phyloP scores from a whole-genome alignment of 1,284 basidiomycete genomes.

The Inonotus hispidus region DNA sequence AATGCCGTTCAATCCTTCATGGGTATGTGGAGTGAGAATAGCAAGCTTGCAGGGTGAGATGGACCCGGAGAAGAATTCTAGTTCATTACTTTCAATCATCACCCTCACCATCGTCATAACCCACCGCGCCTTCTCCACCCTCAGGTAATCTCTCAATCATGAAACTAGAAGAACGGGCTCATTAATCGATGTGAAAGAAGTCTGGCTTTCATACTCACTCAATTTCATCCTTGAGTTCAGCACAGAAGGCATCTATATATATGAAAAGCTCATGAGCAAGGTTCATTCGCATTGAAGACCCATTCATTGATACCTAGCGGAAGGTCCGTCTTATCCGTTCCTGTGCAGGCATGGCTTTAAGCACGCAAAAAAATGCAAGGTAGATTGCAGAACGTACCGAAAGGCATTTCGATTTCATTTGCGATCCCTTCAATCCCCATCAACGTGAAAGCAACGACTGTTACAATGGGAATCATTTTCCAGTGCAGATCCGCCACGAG shows the following conservation, averaged over 20 bases:
- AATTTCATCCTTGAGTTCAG: constrained; percentile 80
- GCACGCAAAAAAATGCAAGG: neutral
- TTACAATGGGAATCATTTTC: constrained; percentile 79
- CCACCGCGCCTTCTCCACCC: constrained; percentile 59
- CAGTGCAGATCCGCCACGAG: constrained; percentile 75
- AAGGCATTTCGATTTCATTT: constrained; percentile 88
- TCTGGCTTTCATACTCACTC: constrained; percentile 45
- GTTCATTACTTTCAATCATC: constrained; percentile 48
- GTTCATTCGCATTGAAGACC: neutral
- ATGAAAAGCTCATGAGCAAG: constrained; percentile 21
- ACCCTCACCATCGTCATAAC: constrained; percentile 70
- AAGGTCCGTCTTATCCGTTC: constrained; percentile 57
- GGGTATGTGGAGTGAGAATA: neutral
- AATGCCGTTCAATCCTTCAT: neutral
- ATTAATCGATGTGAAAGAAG: constrained; percentile 6
- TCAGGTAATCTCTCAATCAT: constrained; percentile 75
- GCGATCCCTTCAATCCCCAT: constrained; percentile 95
- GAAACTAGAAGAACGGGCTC: constrained; percentile 42
- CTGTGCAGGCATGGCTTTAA: constrained; percentile 30
- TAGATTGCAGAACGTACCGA: constrained; percentile 42
- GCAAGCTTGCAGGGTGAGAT: neutral
- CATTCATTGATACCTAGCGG: constrained; percentile 51
- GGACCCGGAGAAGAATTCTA: neutral
- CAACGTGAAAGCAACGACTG: constrained; percentile 80
- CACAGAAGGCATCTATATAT: constrained; percentile 71